phyloP scores from a whole-genome alignment of 1,139 yeast species.

The Trichomonascaceae sp. region DNA sequence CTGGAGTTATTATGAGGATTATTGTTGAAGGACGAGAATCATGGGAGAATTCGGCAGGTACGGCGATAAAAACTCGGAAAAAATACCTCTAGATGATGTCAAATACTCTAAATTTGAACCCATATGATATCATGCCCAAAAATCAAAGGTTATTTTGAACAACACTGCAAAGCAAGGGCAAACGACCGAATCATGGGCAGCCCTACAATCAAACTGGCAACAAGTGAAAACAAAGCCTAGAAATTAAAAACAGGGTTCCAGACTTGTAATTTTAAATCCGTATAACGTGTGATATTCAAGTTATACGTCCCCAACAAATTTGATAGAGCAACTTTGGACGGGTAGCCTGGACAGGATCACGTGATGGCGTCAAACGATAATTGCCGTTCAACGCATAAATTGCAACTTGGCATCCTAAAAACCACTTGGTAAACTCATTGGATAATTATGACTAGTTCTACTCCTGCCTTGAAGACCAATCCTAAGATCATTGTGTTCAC shows the following conservation, averaged over 20 bases:
- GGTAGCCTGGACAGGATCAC: neutral
- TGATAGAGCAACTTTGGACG: neutral
- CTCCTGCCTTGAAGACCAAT: constrained; percentile 30
- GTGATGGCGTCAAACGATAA: neutral
- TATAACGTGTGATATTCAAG: too few species aligned
- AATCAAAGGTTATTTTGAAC: too few species aligned
- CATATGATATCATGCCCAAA: too few species aligned
- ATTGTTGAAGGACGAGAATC: neutral
- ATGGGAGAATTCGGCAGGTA: neutral
- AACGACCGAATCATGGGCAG: neutral
- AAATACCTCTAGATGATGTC: neutral
- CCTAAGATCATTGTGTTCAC: constrained; percentile 79
- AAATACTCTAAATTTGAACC: neutral
- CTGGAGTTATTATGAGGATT: neutral
- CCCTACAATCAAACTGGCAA: neutral
- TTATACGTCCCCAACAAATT: neutral
- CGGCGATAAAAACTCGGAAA: neutral
- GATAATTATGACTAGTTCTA: constrained; percentile 8
- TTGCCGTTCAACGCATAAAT: neutral
- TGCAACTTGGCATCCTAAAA: neutral
- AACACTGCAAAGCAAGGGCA: neutral
- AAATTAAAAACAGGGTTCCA: too few species aligned
- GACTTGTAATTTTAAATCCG: too few species aligned
- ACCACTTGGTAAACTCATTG: neutral
- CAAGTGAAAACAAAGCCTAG: neutral